phyloP scores from a whole-genome alignment of 1,139 yeast species.

The Chernovozyma aurita region DNA sequence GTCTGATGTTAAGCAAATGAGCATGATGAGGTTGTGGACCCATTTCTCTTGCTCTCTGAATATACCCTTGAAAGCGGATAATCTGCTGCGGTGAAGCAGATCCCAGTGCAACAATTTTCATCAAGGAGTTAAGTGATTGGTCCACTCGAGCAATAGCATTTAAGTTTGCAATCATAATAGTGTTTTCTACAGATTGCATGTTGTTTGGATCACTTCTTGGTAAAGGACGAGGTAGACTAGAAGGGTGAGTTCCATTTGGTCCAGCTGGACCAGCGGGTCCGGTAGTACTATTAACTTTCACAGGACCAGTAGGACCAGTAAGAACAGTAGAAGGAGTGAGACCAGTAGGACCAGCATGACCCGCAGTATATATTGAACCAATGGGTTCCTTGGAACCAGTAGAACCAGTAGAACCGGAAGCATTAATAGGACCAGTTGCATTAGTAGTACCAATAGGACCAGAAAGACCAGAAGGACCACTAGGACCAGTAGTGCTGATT shows the following conservation, averaged over 20 bases:
- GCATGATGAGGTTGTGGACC: slow-evolving; percentile 53
- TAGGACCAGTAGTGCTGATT: too few relatives aligned
- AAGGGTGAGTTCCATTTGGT: slow-evolving; percentile 6
- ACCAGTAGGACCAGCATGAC: slow-evolving; percentile 4
- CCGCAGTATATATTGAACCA: background rate
- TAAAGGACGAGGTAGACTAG: slow-evolving; percentile 12
- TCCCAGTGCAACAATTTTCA: slow-evolving; percentile 84
- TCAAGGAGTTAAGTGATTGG: slow-evolving; percentile 57
- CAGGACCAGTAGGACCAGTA: slow-evolving; percentile 3
- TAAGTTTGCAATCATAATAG: slow-evolving; percentile 76
- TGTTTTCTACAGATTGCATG: slow-evolving; percentile 61
- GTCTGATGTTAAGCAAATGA: slow-evolving; percentile 16
- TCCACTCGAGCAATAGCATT: slow-evolving; percentile 79
- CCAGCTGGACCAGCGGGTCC: slow-evolving; percentile 5
- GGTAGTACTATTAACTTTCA: slow-evolving; percentile 4
- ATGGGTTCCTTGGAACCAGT: slow-evolving; percentile 1
- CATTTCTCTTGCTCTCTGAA: slow-evolving; percentile 71
- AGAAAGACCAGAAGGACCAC: background rate
- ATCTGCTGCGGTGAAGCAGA: slow-evolving; percentile 69
- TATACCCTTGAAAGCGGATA: slow-evolving; percentile 72
- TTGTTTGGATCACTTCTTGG: slow-evolving; percentile 25
- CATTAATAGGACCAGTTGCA: background rate
- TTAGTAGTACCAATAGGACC: background rate
- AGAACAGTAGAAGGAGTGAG: background rate
- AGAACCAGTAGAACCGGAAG: too few relatives aligned